Percentiles rank a stretch among this genome's conserved stretches.
phyloP scores from a whole-genome alignment of 805 yeast species.

The Nakazawaea anatomiae region DNA sequence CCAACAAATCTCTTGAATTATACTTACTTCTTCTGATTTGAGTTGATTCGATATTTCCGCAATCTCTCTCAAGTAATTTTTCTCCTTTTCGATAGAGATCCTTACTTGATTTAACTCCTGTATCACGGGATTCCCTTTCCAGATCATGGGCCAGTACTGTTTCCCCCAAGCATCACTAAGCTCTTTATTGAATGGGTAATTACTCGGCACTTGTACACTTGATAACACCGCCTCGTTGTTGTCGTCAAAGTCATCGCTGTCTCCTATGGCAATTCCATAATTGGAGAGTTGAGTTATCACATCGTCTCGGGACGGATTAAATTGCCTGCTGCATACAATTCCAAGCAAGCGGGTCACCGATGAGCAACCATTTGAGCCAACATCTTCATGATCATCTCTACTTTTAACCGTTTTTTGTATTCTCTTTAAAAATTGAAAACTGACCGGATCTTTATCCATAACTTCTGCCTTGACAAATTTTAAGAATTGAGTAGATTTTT shows the following conservation, averaged over 20 bases:
- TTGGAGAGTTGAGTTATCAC: not conserved
- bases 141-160: conserved; percentile 78
- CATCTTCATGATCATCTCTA: too few relatives aligned
- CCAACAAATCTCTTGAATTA: not conserved
- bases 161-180: conserved; percentile 59
- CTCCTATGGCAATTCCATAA: not conserved
- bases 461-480: conserved; percentile 19
- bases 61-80: conserved; percentile 22
- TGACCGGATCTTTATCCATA: conserved; percentile 18
- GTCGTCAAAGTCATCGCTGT: not conserved
- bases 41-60: conserved; percentile 21
- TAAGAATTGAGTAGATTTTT: conserved; percentile 21
- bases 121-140: conserved; percentile 89
- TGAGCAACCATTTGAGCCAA: too few relatives aligned
- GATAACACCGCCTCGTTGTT: conserved; percentile 9
- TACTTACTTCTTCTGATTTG: conserved; percentile 16
- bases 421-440: conserved; percentile 46
- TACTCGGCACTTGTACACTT: conserved; percentile 42
- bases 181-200: conserved; percentile 70
- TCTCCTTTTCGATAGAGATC: conserved; percentile 41
- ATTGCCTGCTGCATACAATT: conserved; percentile 9
- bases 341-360: not conserved
- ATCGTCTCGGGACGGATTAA: not conserved
- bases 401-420: conserved; percentile 30
- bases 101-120: conserved; percentile 55